Evolutionary conservation across 768 basidiomycete species (phyloP).

Genomic region (Tulasnella sp.): DNA sequence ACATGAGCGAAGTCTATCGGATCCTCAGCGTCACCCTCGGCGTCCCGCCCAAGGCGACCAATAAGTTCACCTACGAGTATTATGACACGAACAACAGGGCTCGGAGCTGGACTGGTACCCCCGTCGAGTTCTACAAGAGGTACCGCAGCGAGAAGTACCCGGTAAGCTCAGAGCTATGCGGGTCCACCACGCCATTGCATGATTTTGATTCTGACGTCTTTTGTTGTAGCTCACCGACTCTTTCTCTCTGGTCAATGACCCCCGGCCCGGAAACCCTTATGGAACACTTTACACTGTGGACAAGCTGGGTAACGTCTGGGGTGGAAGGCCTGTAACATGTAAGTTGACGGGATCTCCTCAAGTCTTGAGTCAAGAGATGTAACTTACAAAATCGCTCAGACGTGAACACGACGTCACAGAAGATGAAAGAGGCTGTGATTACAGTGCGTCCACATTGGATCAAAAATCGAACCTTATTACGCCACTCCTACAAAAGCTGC

Average conservation of each 20-base stretch:
- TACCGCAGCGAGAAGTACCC: conserved; percentile 48
- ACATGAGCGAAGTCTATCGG: conserved; percentile 74
- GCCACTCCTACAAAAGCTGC: too few relatives aligned
- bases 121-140: conserved; percentile 64
- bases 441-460: conserved; percentile 42
- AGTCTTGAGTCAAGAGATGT: background rate
- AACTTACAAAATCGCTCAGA: conserved; percentile 35
- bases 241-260: conserved; percentile 93
- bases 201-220: background rate
- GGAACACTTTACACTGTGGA: conserved; percentile 82
- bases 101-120: conserved; percentile 66
- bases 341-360: conserved; percentile 25
- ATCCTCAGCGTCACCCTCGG: conserved; percentile 80
- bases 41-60: conserved; percentile 64
- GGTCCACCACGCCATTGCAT: background rate
- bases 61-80: conserved; percentile 79
- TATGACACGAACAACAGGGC: conserved; percentile 69
- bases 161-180: conserved; percentile 28
- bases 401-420: conserved; percentile 76
- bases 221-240: conserved; percentile 48
- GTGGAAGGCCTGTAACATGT: conserved; percentile 77
- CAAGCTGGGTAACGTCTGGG: conserved; percentile 87
- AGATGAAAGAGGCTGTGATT: conserved; percentile 72
- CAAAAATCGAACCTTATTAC: too few relatives aligned
- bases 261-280: conserved; percentile 56